phyloP scores from a whole-genome alignment of 73 alveolate species.

The Tetrahymena borealis region DNA sequence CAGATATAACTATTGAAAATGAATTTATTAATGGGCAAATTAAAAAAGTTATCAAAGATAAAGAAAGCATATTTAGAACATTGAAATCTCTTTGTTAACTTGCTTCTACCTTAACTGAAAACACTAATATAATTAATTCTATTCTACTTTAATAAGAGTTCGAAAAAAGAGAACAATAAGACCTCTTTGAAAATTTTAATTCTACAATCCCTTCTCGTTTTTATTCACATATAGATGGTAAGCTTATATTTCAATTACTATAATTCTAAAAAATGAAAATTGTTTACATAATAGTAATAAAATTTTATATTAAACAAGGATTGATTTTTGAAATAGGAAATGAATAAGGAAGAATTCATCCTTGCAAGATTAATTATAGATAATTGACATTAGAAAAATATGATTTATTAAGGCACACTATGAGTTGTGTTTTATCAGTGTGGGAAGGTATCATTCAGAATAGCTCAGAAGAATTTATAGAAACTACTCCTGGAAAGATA shows the following conservation, averaged over 20 bases:
- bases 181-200: background rate
- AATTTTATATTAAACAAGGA: background rate
- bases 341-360: background rate
- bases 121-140: background rate
- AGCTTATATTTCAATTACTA: background rate
- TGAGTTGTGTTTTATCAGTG: background rate
- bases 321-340: background rate
- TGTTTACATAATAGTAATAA: no score
- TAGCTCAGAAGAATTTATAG: background rate
- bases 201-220: background rate
- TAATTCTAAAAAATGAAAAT: no score
- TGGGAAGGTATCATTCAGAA: background rate
- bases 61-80: background rate
- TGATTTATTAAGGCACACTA: background rate
- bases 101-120: background rate
- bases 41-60: background rate
- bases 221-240: background rate
- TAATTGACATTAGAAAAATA: background rate
- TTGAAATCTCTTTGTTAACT: background rate
- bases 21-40: background rate
- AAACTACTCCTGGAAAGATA: background rate
- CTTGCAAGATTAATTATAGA: background rate
- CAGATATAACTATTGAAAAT: background rate
- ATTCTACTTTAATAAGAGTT: background rate
- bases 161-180: background rate